Conservation (phyloP, 768 basidiomycete genomes). For the Xerocomellus chrysenteron region DNA sequence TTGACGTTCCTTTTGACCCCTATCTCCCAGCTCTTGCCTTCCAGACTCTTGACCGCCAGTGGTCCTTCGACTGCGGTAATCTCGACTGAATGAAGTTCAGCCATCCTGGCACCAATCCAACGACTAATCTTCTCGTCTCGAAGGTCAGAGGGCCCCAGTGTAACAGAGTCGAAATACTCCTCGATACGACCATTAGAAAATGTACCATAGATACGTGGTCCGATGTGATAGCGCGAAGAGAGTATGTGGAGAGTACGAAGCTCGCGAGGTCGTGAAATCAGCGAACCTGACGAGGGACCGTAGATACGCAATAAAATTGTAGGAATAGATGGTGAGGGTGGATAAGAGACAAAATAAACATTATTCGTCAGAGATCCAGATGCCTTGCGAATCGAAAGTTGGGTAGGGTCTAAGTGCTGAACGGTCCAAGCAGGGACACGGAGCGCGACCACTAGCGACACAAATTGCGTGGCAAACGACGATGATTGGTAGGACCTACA, state of each 20-base stretch:
- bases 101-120: slow-evolving; percentile 93
- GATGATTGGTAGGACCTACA: slow-evolving; percentile 64
- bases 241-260: slow-evolving; percentile 87
- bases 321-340: slow-evolving; percentile 43
- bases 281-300: slow-evolving; percentile 78
- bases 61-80: slow-evolving; percentile 61
- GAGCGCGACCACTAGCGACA: slow-evolving; percentile 55
- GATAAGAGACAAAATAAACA: slow-evolving; percentile 92
- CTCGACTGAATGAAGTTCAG: slow-evolving; percentile 92
- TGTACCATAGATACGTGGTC: slow-evolving; percentile 90
- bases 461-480: slow-evolving; percentile 53
- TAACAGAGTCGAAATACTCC: slow-evolving; percentile 89
- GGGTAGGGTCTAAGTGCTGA: slow-evolving; percentile 42
- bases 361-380: slow-evolving; percentile 94
- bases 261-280: slow-evolving; percentile 88
- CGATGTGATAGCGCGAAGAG: slow-evolving; percentile 84
- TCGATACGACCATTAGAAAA: slow-evolving; percentile 95
- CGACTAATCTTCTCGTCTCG: slow-evolving; percentile 72
- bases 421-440: slow-evolving; percentile 59
- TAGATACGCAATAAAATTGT: slow-evolving; percentile 91
- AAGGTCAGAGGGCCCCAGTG: slow-evolving; percentile 75
- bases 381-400: slow-evolving; percentile 70
- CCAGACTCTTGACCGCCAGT: slow-evolving; percentile 36
- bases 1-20: slow-evolving; percentile 65
- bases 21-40: slow-evolving; percentile 53